Evolutionary conservation across 2,329 filamentous ascomycete species (phyloP), one percentile per base, ranked within the genome.

Genomic region (Blastomyces emzantsi): DNA sequence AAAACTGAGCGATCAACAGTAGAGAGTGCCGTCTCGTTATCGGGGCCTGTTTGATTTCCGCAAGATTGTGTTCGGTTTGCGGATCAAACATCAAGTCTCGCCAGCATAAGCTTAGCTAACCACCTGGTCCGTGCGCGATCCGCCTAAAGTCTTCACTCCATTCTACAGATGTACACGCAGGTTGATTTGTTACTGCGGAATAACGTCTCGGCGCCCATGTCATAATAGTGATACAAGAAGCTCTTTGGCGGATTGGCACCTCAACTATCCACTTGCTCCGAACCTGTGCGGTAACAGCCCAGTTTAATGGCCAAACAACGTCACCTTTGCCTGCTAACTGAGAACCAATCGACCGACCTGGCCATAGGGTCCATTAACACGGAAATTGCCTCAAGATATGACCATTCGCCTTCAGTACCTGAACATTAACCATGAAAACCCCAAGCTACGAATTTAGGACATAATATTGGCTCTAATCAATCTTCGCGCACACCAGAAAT

Each of bases 91-190:
- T 49, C 58, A 49, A 49, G 19, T 49, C 51, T 60, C n/a, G 58
- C 9, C 60, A 43, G 30, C 30, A 43, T 49, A 58, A 36, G 28
- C 36, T 56, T 49, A 56, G 55, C 33, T 58, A 58, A 43, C 33
- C 39, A 19, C 22, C 41, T 62, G 54, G 54, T 62, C 61, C 54
- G 51, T 56, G 61, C 61, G 43, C 30, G 3, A 22, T 7, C 52
- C 17, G 28, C 28, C 15, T 33, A 15, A 17, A 33, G 7, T 11
- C 52, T n/a, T 36, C 52, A 9, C 19, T 49, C n/a, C n/a, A n/a
- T n/a, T n/a, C n/a, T n/a, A n/a, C n/a, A n/a, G n/a, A n/a, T n/a
- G n/a, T 25, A 30, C 6, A 25, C 5, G 2, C 45, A 43, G 33
- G 3, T 36, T 36, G 33, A 39, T 39, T 39, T 39, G 3, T 33